Percentiles rank a stretch among this genome's conserved stretches.
These are phyloP conservation scores for Eruca vesicaria DNA, from an alignment of 441 rosid genomes.

Conservation along the genomic window DNA sequence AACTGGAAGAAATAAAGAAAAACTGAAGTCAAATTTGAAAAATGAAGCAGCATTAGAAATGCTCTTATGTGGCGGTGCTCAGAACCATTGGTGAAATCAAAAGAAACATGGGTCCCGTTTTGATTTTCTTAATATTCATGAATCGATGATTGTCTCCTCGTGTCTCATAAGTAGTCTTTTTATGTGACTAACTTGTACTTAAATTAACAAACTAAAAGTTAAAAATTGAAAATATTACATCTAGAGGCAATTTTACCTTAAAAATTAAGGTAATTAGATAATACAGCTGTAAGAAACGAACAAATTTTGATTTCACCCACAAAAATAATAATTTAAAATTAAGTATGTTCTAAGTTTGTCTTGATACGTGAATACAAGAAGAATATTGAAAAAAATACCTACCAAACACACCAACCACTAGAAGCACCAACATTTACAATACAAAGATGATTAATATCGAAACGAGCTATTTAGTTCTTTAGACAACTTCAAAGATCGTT, in stretches of 20 bases:
- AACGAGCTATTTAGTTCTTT: not conserved
- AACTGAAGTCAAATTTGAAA: too few species aligned
- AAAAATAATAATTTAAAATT: not conserved
- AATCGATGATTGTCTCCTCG: conserved; percentile 33
- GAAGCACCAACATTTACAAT: conserved; percentile 28
- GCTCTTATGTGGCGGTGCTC: conserved; percentile 26
- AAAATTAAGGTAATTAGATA: not conserved
- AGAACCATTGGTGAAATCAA: too few species aligned
- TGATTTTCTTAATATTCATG: conserved; percentile 30
- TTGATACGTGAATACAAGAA: conserved; percentile 30
- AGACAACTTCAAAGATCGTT: not conserved
- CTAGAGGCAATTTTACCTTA: too few species aligned
- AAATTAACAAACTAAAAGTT: not conserved
- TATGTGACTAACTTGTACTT: not conserved
- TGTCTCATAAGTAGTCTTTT: not conserved
- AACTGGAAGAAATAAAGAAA: too few species aligned
- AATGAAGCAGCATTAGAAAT: too few species aligned
- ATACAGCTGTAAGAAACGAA: not conserved
- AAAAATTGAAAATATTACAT: too few species aligned
- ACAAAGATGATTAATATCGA: conserved; percentile 6
- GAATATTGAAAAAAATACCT: conserved; percentile 31
- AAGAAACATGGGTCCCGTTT: not conserved
- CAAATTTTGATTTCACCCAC: not conserved
- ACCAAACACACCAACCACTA: conserved; percentile 33
- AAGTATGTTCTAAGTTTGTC: conserved; percentile 26